These are phyloP conservation scores for Suillus luteus DNA, from an alignment of 768 basidiomycete genomes.

Conservation along the genomic window DNA sequence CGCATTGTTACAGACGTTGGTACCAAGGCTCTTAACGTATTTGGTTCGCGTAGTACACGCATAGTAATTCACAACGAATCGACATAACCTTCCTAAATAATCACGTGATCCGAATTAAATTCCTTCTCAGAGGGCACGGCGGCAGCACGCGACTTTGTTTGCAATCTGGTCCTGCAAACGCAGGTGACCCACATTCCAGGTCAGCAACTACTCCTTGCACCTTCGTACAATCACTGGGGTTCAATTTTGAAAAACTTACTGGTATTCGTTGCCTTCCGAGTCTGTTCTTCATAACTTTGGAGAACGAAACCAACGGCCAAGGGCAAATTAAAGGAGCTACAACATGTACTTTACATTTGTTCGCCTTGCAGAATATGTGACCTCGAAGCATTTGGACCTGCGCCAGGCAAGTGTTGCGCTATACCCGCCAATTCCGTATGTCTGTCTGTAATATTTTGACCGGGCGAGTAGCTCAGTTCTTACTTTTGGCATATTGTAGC, in stretches of 20 bases:
- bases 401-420: conserved; percentile 65
- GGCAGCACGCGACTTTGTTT: too few relatives aligned
- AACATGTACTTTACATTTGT: conserved; percentile 11
- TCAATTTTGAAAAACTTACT: neutral
- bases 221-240: neutral
- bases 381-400: conserved; percentile 59
- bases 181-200: neutral
- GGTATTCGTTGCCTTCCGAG: neutral
- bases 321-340: neutral
- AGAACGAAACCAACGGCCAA: neutral
- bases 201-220: neutral
- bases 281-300: neutral
- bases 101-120: neutral
- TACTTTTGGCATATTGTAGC: conserved; percentile 38
- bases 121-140: too few relatives aligned
- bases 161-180: too few relatives aligned
- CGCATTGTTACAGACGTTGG: neutral
- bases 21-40: neutral
- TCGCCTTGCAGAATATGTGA: conserved; percentile 43
- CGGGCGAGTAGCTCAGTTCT: conserved; percentile 3
- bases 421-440: conserved; percentile 83
- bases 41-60: neutral
- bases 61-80: too few relatives aligned
- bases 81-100: neutral
- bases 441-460: conserved; percentile 14